These are phyloP conservation scores for Yamadazyma aaseri DNA, from an alignment of 1,139 yeast genomes.

Conservation along the genomic window DNA sequence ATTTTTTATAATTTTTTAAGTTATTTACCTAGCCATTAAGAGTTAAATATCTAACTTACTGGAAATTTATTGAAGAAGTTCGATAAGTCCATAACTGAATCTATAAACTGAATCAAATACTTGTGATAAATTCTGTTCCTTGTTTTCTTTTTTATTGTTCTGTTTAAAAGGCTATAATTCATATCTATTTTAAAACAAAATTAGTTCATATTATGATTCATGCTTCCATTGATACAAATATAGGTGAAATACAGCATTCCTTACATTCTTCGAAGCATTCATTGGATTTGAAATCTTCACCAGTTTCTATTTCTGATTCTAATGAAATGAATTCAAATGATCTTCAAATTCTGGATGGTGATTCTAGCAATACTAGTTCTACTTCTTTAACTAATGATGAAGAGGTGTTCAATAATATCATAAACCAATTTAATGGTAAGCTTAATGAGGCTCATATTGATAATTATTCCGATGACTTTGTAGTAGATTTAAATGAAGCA, in stretches of 20 bases:
- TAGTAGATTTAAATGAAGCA: constrained; percentile 29
- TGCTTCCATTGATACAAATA: not conserved
- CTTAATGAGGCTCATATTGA: constrained; percentile 5
- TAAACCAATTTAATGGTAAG: constrained; percentile 7
- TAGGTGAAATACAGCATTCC: not conserved
- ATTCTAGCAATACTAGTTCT: constrained; percentile 5
- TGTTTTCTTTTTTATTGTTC: too few relatives aligned
- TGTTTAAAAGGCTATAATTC: too few relatives aligned
- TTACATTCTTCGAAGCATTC: not conserved
- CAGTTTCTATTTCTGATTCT: constrained; percentile 1
- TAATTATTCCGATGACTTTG: constrained; percentile 6
- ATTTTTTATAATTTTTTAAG: too few relatives aligned
- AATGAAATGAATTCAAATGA: constrained; percentile 1
- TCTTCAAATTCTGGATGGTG: constrained; percentile 8
- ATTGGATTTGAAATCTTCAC: constrained; percentile 1
- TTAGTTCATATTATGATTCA: not conserved
- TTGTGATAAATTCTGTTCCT: too few relatives aligned
- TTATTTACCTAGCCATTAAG: too few relatives aligned
- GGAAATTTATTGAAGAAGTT: too few relatives aligned
- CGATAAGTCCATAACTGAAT: too few relatives aligned
- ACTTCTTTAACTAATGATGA: constrained; percentile 1
- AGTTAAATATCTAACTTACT: too few relatives aligned
- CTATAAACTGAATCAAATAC: too few relatives aligned
- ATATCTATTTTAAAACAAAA: not conserved
- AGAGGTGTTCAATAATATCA: constrained; percentile 3